A percentile compares a stretch with the other conserved stretches of the same genome.
Evolutionary conservation across 2,329 filamentous ascomycete genomes (phyloP).

Genomic region (Pseudogymnoascus sp.): DNA sequence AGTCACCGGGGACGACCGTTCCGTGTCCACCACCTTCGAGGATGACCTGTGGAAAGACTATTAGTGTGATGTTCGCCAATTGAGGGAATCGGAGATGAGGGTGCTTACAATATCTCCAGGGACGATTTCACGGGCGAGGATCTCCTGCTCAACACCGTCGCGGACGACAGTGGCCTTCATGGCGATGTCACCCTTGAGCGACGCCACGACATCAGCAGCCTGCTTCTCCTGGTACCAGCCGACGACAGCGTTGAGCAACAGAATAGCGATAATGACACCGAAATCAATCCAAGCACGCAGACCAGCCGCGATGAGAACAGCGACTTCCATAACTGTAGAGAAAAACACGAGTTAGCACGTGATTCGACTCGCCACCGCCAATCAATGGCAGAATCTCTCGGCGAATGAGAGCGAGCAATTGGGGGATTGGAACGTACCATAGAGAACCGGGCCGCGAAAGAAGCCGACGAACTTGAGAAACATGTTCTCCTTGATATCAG

Average conservation of each 20-base stretch:
- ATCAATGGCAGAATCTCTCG: not conserved
- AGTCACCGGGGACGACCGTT: slow-evolving; percentile 58
- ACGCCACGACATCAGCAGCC: slow-evolving; percentile 68
- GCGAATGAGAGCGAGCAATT: not conserved
- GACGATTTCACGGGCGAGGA: slow-evolving; percentile 67
- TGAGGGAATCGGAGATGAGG: not conserved
- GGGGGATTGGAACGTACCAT: slow-evolving; percentile 48
- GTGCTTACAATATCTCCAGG: slow-evolving; percentile 64
- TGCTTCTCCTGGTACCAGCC: slow-evolving; percentile 80
- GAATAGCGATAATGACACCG: slow-evolving; percentile 70
- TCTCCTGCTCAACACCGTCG: slow-evolving; percentile 59
- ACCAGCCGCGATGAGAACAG: slow-evolving; percentile 66
- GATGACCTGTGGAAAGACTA: slow-evolving; percentile 42
- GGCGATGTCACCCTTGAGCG: slow-evolving; percentile 70
- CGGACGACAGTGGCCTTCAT: slow-evolving; percentile 65
- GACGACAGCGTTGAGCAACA: slow-evolving; percentile 67
- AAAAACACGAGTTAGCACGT: not conserved
- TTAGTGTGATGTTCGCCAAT: not conserved
- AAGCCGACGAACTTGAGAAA: slow-evolving; percentile 68
- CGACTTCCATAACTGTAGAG: slow-evolving; percentile 63
- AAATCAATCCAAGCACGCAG: slow-evolving; percentile 71
- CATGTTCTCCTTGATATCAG: slow-evolving; percentile 68
- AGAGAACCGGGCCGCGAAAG: slow-evolving; percentile 70
- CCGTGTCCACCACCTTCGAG: slow-evolving; percentile 63
- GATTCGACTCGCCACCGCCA: not conserved